Evolutionary conservation across 1,139 yeast species (phyloP).

Genomic region (Candida sp.): DNA sequence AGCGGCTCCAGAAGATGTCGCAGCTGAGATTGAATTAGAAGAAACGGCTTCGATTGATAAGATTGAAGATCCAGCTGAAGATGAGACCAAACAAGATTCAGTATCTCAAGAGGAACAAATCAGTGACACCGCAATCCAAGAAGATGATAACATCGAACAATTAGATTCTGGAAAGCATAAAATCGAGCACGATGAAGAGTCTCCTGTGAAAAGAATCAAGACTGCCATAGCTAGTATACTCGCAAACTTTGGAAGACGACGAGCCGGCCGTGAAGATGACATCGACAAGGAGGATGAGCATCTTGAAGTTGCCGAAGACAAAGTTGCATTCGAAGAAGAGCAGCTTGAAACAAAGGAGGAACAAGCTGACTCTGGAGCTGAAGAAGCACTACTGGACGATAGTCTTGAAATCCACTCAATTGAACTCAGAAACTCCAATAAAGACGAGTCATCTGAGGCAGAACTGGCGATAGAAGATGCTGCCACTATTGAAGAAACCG

Average conservation of each 20-base stretch:
- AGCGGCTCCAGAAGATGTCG: too few species aligned
- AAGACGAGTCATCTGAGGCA: background rate
- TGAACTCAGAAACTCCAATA: background rate
- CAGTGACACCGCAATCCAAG: background rate
- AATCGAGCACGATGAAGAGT: background rate
- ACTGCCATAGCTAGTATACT: background rate
- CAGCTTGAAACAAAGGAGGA: background rate
- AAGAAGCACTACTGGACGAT: background rate
- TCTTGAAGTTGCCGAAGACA: too few species aligned
- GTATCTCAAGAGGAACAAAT: background rate
- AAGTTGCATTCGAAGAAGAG: too few species aligned
- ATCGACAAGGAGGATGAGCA: background rate
- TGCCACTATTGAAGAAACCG: background rate
- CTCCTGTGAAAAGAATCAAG: constrained; percentile 9
- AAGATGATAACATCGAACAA: constrained; percentile 4
- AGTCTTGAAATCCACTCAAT: background rate
- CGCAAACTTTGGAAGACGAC: background rate
- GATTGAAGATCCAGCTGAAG: too few species aligned
- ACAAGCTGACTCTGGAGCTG: background rate
- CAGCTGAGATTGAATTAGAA: too few species aligned
- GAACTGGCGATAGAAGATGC: background rate
- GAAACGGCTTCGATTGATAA: too few species aligned
- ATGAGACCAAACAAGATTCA: background rate
- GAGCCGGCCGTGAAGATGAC: background rate
- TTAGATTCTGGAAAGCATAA: background rate